Base-by-base conservation (phyloP, 257 asterid genomes). In the Ligustrum vulgare region DNA sequence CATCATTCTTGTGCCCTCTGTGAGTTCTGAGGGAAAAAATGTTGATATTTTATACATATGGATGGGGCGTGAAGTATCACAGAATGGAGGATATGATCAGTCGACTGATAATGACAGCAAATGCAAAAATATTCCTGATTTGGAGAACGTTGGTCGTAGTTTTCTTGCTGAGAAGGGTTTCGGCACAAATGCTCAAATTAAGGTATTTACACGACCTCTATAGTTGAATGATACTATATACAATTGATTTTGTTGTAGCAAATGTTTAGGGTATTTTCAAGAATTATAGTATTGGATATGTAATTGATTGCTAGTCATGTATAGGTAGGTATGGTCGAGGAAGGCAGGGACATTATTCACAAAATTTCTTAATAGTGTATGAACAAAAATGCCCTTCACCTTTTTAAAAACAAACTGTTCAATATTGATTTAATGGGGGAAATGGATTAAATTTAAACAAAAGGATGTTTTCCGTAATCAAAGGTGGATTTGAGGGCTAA, bases 141-240 rank as follows among this genome's bases (percentile, higher is more conserved):
- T 80, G 86, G 87, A 80, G 83, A 77, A 69, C 39, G 58, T 83
- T 71, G 85, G 78, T 51, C 83, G 13, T 31, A 47, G 60, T 75
- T 79, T 89, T 81, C 84, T 87, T 75, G 36, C 78, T 75, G 88
- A 86, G 76, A 78, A 81, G 73, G 91, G 88, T 67, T 80, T 86
- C 70, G 69, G 81, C 75, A 68, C 75, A 58, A 84, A 67, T 83
- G 82, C 87, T 80, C 72, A 75, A 41, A 71, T 85, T 76, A 83
- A 76, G 84, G 87, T 85, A 83, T 13, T 7, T 9, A 20, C 28
- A 20, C 64, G 12, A 20, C 11, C 4, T 56, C 3, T 22, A 9
- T 6, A 13, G 18, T 43, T 43, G 15, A 43, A 43, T 39, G 47
- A 39, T 9, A 47, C n/a, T 41, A 7, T 5, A 41, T 11, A 41